These are phyloP conservation scores for Malassezia obtusa DNA, from an alignment of 1,284 basidiomycete species.

Conservation along the genomic window DNA sequence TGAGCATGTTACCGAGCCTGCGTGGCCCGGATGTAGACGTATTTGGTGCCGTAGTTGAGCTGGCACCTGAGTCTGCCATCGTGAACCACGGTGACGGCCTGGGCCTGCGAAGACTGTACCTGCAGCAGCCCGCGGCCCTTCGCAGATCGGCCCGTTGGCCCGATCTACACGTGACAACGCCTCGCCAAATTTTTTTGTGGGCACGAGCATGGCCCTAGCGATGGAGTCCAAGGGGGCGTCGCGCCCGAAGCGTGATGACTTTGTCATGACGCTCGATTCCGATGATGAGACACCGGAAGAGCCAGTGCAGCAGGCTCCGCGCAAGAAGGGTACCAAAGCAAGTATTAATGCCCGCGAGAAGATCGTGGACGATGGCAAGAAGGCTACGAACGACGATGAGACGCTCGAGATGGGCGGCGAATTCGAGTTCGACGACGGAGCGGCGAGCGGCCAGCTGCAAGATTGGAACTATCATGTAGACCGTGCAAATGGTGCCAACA, in stretches of 20 bases:
- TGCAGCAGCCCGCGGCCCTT: not conserved
- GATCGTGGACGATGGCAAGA: constrained; percentile 24
- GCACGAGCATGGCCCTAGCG: not conserved
- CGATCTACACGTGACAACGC: not conserved
- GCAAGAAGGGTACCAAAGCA: constrained; percentile 27
- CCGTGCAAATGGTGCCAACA: constrained; percentile 19
- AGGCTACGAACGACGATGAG: constrained; percentile 12
- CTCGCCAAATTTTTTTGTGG: not conserved
- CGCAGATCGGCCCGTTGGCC: not conserved
- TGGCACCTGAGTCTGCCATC: not conserved
- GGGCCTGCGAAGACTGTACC: not conserved
- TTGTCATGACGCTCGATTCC: constrained; percentile 45
- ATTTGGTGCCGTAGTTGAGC: not conserved
- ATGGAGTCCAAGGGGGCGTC: not conserved
- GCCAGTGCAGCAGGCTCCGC: constrained; percentile 18
- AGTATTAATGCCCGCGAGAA: constrained; percentile 35
- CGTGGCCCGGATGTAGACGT: not conserved
- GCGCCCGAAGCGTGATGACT: constrained; percentile 25
- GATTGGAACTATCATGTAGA: constrained; percentile 39
- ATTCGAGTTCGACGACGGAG: constrained; percentile 43
- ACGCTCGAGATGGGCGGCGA: constrained; percentile 25
- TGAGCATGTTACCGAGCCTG: constrained; percentile 1
- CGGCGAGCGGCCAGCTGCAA: constrained; percentile 16
- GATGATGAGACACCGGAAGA: constrained; percentile 28
- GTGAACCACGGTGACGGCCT: no score